Base-by-base conservation (phyloP, 257 asterid genomes). In the Scutellaria galericulata region DNA sequence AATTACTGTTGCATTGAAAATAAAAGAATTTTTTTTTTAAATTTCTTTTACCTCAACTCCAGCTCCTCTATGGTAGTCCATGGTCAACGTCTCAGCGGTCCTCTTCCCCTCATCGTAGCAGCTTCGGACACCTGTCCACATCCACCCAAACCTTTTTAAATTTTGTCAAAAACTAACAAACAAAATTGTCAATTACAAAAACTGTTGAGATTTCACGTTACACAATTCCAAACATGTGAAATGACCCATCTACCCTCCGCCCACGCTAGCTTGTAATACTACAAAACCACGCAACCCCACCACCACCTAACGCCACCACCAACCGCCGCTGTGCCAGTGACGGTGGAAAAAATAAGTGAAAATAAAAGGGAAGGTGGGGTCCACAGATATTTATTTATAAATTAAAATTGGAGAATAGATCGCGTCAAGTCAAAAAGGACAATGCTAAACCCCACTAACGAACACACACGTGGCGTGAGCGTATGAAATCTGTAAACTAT, bases 91-190 rank as follows among this genome's bases (percentile, higher is more conserved):
- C 79, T 94, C 99, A 60, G 99, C 99, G 7, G 99, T 94, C 27
- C 99, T 86, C 88, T 94, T 94, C 40, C 99, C 99, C 82, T 94
- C 99, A 62, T 94, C 99, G 81, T 94, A 94, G 84, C 99, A 94
- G 64, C 99, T 94, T 68, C 99, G 88, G 40, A 91, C 99, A 79
- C 99, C 99, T 94, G 93, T 83, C 82, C 66, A 72, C 46, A 27
- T 61, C 76, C 76, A 37, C 31, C 65, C 57, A 44, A 24, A 47
- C 7, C 9, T n/a, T 73, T 64, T 14, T 10, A 10, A 24, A 14
- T 42, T 9, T 51, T 52, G 12, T 37, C 13, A 14, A 48, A 53
- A 42, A 62, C 57, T 48, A 55, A 72, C 54, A 63, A 41, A 56
- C 41, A 7, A 11, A 20, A 20, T 18, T 62, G 79, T 56, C 70